Base-by-base conservation (phyloP, 164 flowering plant genomes). In the Macadamia integrifolia region DNA sequence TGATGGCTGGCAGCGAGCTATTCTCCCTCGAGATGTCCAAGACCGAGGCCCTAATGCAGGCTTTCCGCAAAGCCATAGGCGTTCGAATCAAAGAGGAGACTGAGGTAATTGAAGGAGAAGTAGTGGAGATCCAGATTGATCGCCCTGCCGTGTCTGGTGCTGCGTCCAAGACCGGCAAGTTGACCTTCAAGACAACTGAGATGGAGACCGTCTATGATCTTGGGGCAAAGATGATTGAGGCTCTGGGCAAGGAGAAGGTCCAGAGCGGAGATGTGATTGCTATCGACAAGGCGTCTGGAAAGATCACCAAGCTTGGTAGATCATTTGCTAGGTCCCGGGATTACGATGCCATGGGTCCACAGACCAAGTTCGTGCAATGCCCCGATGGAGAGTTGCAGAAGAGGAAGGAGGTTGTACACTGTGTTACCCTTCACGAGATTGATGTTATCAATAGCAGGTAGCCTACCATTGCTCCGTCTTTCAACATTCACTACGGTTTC, bases 371-470 rank as follows among this genome's bases (percentile, higher is more conserved):
- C 56, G 92, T 94, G 65, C 97, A 94, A 69, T 94, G 97, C 72
- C 98, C 98, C 0, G 97, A 92, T 66, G 98, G 98, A 53, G 98
- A 94, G 88, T 69, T 94, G 83, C 98, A 94, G 95, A 94, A 94
- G 86, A 76, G 98, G 79, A 94, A 91, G 81, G 98, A 91, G 81
- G 89, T 91, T 28, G 94, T 94, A 72, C 97, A 94, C 79, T 87
- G 89, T 46, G 97, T 94, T 42, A 84, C 96, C 0, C 96, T 93
- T 72, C 98, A 93, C 72, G 98, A 93, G 76, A 93, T 93, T 67
- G 98, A 93, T 79, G 98, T 93, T 53, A 93, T 93, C 67, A 93
- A 93, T 42, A 93, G 98, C 93, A 90, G 98, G 98, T 92, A 72
- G 0, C 48, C 42, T 35, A 35, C 40, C 5, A 2, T 35, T 5